Evolutionary conservation across 176 grass and related monocot species (phyloP).

Genomic region (Aegilops tauschii): DNA sequence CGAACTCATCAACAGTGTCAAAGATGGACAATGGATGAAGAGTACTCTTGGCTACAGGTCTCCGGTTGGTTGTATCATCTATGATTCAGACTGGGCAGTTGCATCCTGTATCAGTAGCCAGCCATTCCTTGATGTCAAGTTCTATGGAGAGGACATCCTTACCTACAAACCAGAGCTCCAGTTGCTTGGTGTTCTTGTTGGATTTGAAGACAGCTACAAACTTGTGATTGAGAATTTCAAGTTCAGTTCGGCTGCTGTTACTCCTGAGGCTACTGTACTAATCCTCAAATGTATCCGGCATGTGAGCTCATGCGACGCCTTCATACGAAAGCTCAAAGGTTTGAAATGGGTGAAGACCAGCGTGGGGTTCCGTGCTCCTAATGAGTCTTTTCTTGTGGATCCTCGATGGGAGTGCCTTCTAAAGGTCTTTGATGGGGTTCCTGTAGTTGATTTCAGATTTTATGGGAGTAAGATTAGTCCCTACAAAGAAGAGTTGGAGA

Average conservation of each 20-base stretch:
- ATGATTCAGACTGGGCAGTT: conserved; percentile 42
- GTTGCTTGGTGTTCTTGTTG: conserved; percentile 61
- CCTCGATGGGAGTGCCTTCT: conserved; percentile 54
- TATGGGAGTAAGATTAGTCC: conserved; percentile 41
- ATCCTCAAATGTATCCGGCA: conserved; percentile 54
- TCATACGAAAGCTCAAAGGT: conserved; percentile 32
- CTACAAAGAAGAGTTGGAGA: conserved; percentile 48
- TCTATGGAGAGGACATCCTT: conserved; percentile 45
- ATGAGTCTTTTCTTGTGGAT: conserved; percentile 43
- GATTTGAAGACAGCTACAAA: conserved; percentile 38
- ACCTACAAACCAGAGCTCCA: conserved; percentile 48
- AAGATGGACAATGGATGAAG: conserved; percentile 53
- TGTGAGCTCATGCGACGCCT: conserved; percentile 1
- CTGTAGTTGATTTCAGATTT: conserved; percentile 53
- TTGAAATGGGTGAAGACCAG: conserved; percentile 61
- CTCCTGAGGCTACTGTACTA: conserved; percentile 46
- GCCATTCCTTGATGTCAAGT: conserved; percentile 56
- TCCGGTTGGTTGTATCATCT: conserved; percentile 41
- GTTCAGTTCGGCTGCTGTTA: conserved; percentile 37
- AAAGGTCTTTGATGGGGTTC: conserved; percentile 29
- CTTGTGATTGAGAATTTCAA: conserved; percentile 56
- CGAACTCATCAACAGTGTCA: conserved; percentile 40
- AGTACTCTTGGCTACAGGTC: conserved; percentile 36
- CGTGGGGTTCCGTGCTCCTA: conserved; percentile 49
- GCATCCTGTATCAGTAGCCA: conserved; percentile 41